Base-by-base conservation (phyloP, 805 yeast species). In the Saturnispora quitensis region DNA sequence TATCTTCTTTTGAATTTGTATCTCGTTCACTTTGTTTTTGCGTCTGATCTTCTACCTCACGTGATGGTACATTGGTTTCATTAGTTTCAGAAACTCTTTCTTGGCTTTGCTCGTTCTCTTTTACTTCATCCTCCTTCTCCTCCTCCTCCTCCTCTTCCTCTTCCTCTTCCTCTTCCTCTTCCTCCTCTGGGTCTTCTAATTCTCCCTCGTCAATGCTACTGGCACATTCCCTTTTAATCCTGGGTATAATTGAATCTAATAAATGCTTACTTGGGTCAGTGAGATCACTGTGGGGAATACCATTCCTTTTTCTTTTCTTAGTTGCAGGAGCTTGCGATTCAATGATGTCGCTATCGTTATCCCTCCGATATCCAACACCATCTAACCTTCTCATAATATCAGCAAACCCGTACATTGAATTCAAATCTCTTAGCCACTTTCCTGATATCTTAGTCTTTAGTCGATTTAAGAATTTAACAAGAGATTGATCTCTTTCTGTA, bases 401-500 rank as follows among this genome's bases (percentile, higher is more conserved):
- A 15, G 52, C 35, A 28, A 55, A 40, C 7, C 55, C 56, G 31
- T 55, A 56, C 31, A 49, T 40, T 10, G 22, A 27, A 24, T 58
- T 56, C 6, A 62, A 40, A 4, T 48, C 47, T 3, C n/a, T 4
- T 27, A 40, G 48, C 60, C 62, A 60, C 1, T 44, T 22, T 2
- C 12, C 10, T 5, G 63, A 60, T n/a, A 51, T 48, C 3, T 44
- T 43, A 3, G 34, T 40, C 22, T 51, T 44, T 22, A 64, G 27
- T 13, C 62, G 48, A 36, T 50, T 33, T 12, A 65, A 40, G 31
- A 65, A 61, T 2, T 45, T 10, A 3, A 43, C 45, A 1, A 64
- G 38, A 22, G 58, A 34, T 13, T 45, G 34, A 51, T 60, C 58
- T 4, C 46, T 53, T 5, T 28, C 17, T 3, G 35, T n/a, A 5